Conservation (phyloP, 176 grass and related monocot genomes). For the Bothriochloa decipiens region DNA sequence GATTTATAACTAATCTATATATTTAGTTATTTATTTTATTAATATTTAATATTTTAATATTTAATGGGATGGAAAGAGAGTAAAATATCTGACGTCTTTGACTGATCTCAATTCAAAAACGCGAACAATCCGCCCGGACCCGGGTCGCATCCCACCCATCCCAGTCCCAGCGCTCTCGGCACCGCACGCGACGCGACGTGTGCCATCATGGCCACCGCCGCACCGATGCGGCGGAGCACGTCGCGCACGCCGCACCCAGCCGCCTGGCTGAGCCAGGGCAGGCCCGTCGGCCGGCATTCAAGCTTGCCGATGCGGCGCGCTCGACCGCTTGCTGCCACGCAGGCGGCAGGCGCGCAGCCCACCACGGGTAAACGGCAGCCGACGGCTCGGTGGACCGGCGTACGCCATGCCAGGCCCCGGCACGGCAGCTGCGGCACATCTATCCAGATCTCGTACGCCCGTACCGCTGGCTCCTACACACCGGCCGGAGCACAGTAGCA, state of each 20-base stretch:
- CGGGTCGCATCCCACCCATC: not conserved
- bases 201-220: slow-evolving; percentile 13
- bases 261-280: no score
- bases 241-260: not conserved
- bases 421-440: not conserved
- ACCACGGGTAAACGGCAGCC: not conserved
- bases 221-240: slow-evolving; percentile 30
- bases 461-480: not conserved
- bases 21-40: no score
- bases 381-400: not conserved
- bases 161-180: not conserved
- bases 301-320: not conserved
- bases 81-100: no score
- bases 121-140: not conserved
- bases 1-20: no score
- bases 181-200: slow-evolving; percentile 10
- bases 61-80: no score
- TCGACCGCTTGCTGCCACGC: not conserved
- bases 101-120: no score
- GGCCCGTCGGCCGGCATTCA: not conserved
- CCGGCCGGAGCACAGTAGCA: not conserved
- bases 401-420: not conserved
- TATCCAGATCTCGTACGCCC: not conserved
- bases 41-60: no score
- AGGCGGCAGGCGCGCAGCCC: not conserved